Percentiles rank a stretch among this genome's conserved stretches.
Conservation (phyloP, 2,329 filamentous ascomycete species). For the Beauveria varroae region DNA sequence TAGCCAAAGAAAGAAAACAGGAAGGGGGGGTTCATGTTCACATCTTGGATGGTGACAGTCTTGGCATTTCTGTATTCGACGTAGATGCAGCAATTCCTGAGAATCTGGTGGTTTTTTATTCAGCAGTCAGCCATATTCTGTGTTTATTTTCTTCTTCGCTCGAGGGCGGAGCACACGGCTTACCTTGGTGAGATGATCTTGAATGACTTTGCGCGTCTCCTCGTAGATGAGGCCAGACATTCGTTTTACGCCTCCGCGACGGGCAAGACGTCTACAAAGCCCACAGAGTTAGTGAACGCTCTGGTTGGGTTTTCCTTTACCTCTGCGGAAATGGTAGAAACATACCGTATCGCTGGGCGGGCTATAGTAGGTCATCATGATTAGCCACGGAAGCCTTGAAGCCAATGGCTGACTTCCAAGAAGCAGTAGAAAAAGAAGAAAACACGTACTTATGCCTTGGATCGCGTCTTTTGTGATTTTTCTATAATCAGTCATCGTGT, state of each 20-base stretch:
- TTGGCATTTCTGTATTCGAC: slow-evolving; percentile 49
- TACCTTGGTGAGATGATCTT: slow-evolving; percentile 40
- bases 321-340: neutral
- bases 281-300: neutral
- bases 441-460: slow-evolving; percentile 10
- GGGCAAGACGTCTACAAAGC: slow-evolving; percentile 55
- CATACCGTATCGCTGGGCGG: slow-evolving; percentile 11
- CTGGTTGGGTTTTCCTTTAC: neutral
- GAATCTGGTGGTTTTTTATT: slow-evolving; percentile 34
- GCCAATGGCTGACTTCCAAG: too few species aligned
- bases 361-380: slow-evolving; percentile 1
- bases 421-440: neutral
- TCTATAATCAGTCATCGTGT: neutral
- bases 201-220: slow-evolving; percentile 47
- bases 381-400: neutral
- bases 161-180: slow-evolving; percentile 8
- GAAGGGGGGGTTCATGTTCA: slow-evolving; percentile 26
- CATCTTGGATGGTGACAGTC: slow-evolving; percentile 56
- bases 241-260: slow-evolving; percentile 69
- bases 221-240: slow-evolving; percentile 60
- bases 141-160: neutral
- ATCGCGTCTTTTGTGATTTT: slow-evolving; percentile 16
- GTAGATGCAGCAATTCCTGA: slow-evolving; percentile 41
- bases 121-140: neutral
- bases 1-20: neutral